Evolutionary conservation across 2,329 filamentous ascomycete species (phyloP).

Genomic region (Raffaelea albimanens): DNA sequence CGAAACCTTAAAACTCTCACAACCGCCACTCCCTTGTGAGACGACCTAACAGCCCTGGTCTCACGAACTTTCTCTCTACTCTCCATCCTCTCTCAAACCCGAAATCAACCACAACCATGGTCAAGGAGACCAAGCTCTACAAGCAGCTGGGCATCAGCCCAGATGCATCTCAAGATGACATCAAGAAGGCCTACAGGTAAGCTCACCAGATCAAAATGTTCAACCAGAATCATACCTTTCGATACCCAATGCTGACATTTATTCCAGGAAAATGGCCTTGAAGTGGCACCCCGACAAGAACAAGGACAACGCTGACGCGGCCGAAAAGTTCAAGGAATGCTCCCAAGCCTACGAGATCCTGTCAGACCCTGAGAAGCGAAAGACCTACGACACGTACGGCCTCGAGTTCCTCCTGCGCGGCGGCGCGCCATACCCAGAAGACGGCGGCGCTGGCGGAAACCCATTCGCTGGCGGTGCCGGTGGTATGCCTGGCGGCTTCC

Average conservation of each 20-base stretch:
- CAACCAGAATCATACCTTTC: no score
- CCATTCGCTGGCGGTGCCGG: conserved; percentile 50
- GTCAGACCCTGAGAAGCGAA: conserved; percentile 92
- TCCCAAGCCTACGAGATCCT: conserved; percentile 98
- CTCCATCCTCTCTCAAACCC: background rate
- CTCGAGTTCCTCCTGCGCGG: conserved; percentile 86
- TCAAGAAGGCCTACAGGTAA: conserved; percentile 92
- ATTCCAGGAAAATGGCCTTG: conserved; percentile 66
- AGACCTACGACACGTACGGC: conserved; percentile 89
- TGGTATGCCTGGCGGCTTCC: conserved; percentile 28
- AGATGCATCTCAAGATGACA: conserved; percentile 78
- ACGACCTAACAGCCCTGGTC: background rate
- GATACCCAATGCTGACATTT: background rate
- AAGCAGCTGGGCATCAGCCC: conserved; percentile 73
- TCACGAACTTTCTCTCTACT: background rate
- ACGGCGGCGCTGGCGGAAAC: conserved; percentile 33
- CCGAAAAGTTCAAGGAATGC: conserved; percentile 96
- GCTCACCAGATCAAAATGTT: conserved; percentile 16
- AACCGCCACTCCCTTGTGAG: background rate
- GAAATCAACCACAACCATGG: conserved; percentile 17
- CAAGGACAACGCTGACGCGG: conserved; percentile 74
- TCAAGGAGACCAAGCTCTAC: conserved; percentile 54
- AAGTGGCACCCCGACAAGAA: conserved; percentile 98
- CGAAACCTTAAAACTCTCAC: background rate
- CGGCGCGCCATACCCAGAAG: conserved; percentile 47